Evolutionary conservation across 1,284 basidiomycete genomes (phyloP).

Genomic region (Ganoderma multipileum): DNA sequence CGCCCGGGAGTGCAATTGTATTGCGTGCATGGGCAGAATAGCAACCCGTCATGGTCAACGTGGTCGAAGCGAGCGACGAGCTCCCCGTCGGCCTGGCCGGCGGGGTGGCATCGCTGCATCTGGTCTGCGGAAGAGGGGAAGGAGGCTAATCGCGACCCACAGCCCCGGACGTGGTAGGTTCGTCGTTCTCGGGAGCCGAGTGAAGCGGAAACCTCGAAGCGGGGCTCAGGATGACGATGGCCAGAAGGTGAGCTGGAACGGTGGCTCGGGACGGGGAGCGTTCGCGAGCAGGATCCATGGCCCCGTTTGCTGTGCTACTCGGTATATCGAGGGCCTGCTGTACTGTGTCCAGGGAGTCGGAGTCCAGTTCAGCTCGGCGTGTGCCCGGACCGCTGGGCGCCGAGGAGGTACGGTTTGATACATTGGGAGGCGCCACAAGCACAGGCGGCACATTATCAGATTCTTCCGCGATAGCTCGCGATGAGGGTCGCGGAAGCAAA

Average conservation of each 20-base stretch:
- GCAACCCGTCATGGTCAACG: conserved; percentile 13
- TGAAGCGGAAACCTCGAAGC: neutral
- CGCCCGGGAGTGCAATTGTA: neutral
- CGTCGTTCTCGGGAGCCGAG: conserved; percentile 13
- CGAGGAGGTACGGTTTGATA: conserved; percentile 12
- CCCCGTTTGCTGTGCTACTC: neutral
- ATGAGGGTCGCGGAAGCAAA: conserved; percentile 33
- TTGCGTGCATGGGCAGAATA: neutral
- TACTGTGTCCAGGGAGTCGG: neutral
- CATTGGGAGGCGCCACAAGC: conserved; percentile 18
- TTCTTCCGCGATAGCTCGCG: conserved; percentile 26
- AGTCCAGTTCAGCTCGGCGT: neutral
- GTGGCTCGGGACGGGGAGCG: conserved; percentile 17
- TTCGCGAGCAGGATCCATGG: neutral
- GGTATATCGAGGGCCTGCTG: neutral
- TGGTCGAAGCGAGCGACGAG: neutral
- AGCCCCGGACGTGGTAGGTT: conserved; percentile 6
- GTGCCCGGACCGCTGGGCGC: conserved; percentile 12
- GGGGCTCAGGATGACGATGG: neutral
- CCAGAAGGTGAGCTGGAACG: conserved; percentile 12
- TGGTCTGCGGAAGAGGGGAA: conserved; percentile 15
- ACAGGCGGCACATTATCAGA: conserved; percentile 26
- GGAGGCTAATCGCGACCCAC: conserved; percentile 12
- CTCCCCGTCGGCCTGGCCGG: neutral
- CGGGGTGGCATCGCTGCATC: neutral